Conservation (phyloP, 805 yeast species). For the Ogataea ramenticola region DNA sequence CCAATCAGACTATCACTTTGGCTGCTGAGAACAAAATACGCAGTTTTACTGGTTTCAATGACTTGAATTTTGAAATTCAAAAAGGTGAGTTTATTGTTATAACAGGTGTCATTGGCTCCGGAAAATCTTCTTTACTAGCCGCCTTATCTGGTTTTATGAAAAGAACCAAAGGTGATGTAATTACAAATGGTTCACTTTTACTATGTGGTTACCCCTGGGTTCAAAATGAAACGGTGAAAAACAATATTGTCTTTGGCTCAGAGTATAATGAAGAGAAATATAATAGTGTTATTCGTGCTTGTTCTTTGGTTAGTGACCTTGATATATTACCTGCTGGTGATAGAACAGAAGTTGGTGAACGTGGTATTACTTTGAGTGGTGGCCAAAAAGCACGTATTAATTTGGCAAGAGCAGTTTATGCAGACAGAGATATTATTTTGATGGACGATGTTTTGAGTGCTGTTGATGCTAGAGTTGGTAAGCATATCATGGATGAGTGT, state of each 20-base stretch:
- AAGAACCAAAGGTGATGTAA: constrained; percentile 41
- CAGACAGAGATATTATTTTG: constrained; percentile 56
- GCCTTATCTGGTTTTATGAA: constrained; percentile 69
- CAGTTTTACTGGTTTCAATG: constrained; percentile 36
- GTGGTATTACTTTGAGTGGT: constrained; percentile 80
- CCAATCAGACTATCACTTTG: no score
- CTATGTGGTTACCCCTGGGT: constrained; percentile 62
- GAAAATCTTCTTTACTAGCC: constrained; percentile 65
- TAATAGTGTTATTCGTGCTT: constrained; percentile 47
- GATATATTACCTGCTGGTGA: constrained; percentile 70
- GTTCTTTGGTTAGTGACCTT: constrained; percentile 63
- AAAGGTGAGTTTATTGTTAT: constrained; percentile 65
- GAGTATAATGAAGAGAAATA: constrained; percentile 42
- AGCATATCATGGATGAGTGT: constrained; percentile 66
- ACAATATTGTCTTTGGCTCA: constrained; percentile 64
- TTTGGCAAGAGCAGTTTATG: constrained; percentile 74
- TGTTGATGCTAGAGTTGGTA: constrained; percentile 81
- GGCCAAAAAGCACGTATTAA: constrained; percentile 84
- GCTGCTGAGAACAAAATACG: constrained; percentile 5
- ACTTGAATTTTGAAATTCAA: constrained; percentile 43
- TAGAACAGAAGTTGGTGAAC: constrained; percentile 73
- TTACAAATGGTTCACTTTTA: constrained; percentile 46
- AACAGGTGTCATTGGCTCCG: constrained; percentile 75
- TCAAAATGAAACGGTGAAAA: constrained; percentile 70
- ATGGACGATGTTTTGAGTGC: constrained; percentile 80